phyloP scores from a whole-genome alignment of 495 filamentous ascomycete species.

The Xylaria nigripes region DNA sequence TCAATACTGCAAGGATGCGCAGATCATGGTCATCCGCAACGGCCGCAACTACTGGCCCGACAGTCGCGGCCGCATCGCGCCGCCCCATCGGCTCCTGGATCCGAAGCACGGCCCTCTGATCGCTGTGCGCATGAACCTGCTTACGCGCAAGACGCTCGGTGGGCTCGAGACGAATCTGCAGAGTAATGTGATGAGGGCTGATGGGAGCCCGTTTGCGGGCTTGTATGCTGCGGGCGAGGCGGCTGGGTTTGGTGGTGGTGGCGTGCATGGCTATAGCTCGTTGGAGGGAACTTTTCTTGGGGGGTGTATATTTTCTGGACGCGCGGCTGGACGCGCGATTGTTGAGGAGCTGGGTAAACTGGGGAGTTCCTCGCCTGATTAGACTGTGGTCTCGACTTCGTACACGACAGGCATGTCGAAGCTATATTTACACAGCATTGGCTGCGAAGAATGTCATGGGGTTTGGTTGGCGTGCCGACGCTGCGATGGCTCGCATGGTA shows the following conservation, averaged over 20 bases:
- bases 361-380: slow-evolving; percentile 1
- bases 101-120: slow-evolving; percentile 41
- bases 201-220: slow-evolving; percentile 37
- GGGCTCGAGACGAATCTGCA: slow-evolving; percentile 46
- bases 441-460: too few relatives aligned
- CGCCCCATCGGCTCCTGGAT: slow-evolving; percentile 40
- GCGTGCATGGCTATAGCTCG: slow-evolving; percentile 44
- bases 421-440: too few relatives aligned
- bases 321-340: slow-evolving; percentile 38
- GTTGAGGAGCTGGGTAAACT: slow-evolving; percentile 33
- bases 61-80: slow-evolving; percentile 31
- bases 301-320: slow-evolving; percentile 45
- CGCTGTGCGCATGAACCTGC: slow-evolving; percentile 43
- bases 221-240: slow-evolving; percentile 47
- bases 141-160: slow-evolving; percentile 46
- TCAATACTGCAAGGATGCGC: slow-evolving; percentile 43
- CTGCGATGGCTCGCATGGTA: too few relatives aligned
- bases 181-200: slow-evolving; percentile 38
- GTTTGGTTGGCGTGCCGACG: too few relatives aligned
- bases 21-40: slow-evolving; percentile 44
- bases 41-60: slow-evolving; percentile 44
- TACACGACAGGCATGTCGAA: too few relatives aligned
- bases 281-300: slow-evolving; percentile 44
- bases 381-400: neutral
- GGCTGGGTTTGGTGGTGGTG: slow-evolving; percentile 46